These are phyloP conservation scores for Thalassia testudinum DNA, from an alignment of 116 monocot genomes.

Conservation along the genomic window DNA sequence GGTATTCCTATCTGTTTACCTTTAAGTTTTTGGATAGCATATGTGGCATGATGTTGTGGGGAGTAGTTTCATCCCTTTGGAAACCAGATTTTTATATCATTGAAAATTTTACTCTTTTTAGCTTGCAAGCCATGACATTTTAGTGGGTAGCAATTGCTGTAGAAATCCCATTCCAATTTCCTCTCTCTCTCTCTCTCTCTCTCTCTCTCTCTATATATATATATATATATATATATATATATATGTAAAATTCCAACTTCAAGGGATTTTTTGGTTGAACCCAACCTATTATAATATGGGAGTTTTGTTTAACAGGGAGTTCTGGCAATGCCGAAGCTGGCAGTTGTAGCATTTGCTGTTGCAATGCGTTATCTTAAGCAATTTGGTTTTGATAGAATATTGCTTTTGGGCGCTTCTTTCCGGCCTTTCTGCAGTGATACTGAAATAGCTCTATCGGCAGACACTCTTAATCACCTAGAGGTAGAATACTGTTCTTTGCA, in stretches of 20 bases:
- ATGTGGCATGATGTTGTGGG: no score
- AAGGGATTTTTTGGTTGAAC: neutral
- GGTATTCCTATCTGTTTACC: conserved; percentile 24
- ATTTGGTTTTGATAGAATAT: conserved; percentile 84
- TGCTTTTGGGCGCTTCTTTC: conserved; percentile 71
- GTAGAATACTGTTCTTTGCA: conserved; percentile 12
- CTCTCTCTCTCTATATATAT: no score
- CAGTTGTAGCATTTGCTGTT: conserved; percentile 75
- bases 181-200: no score
- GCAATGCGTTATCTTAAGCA: conserved; percentile 60
- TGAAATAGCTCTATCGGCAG: conserved; percentile 75
- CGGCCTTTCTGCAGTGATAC: conserved; percentile 45
- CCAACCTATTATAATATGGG: neutral
- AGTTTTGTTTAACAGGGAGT: conserved; percentile 36
- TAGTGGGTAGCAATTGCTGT: no score
- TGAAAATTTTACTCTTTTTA: no score
- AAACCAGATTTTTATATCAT: no score
- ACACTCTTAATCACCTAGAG: conserved; percentile 90
- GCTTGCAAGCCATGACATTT: no score
- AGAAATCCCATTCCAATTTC: no score
- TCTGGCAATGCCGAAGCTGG: conserved; percentile 72
- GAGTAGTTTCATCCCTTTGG: no score
- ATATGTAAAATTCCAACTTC: no score
- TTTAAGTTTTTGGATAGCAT: no score
- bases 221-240: no score